Conservation (phyloP, 352 stramenopile species). For the Phytophthora rubi region DNA sequence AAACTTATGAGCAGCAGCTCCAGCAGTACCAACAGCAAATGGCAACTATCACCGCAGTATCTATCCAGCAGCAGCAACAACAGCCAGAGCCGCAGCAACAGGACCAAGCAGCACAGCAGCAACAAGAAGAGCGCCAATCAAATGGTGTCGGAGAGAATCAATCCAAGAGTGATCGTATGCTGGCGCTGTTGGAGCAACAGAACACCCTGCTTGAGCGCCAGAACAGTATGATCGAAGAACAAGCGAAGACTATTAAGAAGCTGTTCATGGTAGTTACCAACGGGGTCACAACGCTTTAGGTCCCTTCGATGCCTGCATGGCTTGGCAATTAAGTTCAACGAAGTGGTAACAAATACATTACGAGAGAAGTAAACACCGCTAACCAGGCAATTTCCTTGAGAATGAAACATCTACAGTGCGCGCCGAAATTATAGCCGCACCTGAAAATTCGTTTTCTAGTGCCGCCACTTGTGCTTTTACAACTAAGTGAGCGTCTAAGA, state of each 20-base stretch:
- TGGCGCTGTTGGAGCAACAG: constrained; percentile 45
- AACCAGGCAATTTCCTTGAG: not conserved
- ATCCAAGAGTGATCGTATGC: constrained; percentile 44
- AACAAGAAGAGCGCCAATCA: not conserved
- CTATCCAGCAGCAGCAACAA: constrained; percentile 13
- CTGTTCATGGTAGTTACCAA: constrained; percentile 37
- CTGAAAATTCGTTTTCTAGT: too few relatives aligned
- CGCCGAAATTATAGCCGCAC: too few relatives aligned
- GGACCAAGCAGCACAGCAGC: too few relatives aligned
- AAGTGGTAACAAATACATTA: too few relatives aligned
- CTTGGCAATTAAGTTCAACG: too few relatives aligned
- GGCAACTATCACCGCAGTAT: constrained; percentile 11
- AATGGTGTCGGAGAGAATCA: not conserved
- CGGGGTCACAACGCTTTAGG: constrained; percentile 12
- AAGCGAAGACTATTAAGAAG: constrained; percentile 41
- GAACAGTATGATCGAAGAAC: constrained; percentile 46
- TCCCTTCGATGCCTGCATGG: too few relatives aligned
- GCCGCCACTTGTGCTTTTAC: too few relatives aligned
- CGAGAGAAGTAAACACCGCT: too few relatives aligned
- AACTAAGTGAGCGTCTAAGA: too few relatives aligned
- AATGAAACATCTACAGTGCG: not conserved
- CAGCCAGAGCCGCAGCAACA: too few relatives aligned
- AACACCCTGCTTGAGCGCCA: constrained; percentile 43
- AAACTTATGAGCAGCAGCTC: constrained; percentile 35
- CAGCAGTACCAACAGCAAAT: constrained; percentile 43